These are phyloP conservation scores for Nakaseomyces nivariensis DNA, from an alignment of 1,139 yeast species.

Conservation along the genomic window DNA sequence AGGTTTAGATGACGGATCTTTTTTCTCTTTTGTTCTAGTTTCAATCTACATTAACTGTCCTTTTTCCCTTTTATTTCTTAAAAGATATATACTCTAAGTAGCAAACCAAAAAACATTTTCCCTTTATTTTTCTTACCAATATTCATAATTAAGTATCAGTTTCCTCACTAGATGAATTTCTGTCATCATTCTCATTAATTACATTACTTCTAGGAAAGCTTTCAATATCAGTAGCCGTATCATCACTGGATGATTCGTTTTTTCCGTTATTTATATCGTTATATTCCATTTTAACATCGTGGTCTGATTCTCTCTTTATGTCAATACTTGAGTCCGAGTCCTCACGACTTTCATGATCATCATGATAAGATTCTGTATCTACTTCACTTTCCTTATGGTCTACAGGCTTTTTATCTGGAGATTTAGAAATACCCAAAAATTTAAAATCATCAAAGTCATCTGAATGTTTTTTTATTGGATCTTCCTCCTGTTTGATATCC, in stretches of 20 bases:
- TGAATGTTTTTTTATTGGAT: background rate
- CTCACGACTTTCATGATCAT: background rate
- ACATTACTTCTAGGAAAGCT: background rate
- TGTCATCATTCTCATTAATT: background rate
- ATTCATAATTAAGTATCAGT: background rate
- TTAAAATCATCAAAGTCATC: conserved; percentile 11
- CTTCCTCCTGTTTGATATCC: background rate
- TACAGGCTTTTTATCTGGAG: background rate
- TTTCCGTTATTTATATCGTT: background rate
- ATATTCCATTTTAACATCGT: background rate
- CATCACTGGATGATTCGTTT: background rate
- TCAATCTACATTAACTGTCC: background rate
- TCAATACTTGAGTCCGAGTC: background rate
- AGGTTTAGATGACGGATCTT: too few species aligned
- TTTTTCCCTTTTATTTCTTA: too few species aligned
- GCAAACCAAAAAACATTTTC: conserved; percentile 6
- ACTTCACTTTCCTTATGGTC: background rate
- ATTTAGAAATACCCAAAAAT: conserved; percentile 10
- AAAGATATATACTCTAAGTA: background rate
- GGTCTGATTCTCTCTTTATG: background rate
- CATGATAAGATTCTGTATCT: background rate
- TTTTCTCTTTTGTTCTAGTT: background rate
- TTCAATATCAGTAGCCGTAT: background rate
- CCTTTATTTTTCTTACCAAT: too few species aligned
- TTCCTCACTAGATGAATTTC: background rate